Conservation (phyloP, 1,284 basidiomycete genomes). For the Sanghuangporus baumii region DNA sequence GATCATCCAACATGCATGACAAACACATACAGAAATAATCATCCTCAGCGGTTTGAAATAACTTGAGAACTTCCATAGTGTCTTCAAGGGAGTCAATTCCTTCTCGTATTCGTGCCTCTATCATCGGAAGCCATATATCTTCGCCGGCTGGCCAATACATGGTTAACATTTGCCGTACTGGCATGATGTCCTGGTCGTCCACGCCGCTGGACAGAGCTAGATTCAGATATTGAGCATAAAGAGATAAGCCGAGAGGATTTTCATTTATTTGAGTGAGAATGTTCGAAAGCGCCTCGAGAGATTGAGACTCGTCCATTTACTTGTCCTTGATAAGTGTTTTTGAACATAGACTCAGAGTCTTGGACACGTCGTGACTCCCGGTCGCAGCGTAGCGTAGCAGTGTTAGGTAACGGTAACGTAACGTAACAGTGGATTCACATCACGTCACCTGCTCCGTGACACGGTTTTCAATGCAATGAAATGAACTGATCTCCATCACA, state of each 20-base stretch:
- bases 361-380: too few species aligned
- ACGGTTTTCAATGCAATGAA: neutral
- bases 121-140: constrained; percentile 59
- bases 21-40: constrained; percentile 75
- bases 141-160: constrained; percentile 59
- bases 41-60: constrained; percentile 64
- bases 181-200: constrained; percentile 44
- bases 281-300: constrained; percentile 55
- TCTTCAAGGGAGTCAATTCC: constrained; percentile 42
- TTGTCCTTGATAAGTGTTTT: neutral
- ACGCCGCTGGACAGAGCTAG: constrained; percentile 50
- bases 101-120: constrained; percentile 45
- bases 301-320: constrained; percentile 32
- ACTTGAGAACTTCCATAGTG: constrained; percentile 51
- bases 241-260: constrained; percentile 52
- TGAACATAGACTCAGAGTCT: neutral
- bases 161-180: constrained; percentile 63
- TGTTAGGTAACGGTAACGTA: too few species aligned
- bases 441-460: neutral
- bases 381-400: too few species aligned
- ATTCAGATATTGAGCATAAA: constrained; percentile 61
- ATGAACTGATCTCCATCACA: too few species aligned
- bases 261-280: constrained; percentile 51
- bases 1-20: constrained; percentile 2
- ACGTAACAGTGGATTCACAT: neutral